These are phyloP conservation scores for Sarocladium kiliense DNA, from an alignment of 2,329 filamentous ascomycete species.

Conservation along the genomic window DNA sequence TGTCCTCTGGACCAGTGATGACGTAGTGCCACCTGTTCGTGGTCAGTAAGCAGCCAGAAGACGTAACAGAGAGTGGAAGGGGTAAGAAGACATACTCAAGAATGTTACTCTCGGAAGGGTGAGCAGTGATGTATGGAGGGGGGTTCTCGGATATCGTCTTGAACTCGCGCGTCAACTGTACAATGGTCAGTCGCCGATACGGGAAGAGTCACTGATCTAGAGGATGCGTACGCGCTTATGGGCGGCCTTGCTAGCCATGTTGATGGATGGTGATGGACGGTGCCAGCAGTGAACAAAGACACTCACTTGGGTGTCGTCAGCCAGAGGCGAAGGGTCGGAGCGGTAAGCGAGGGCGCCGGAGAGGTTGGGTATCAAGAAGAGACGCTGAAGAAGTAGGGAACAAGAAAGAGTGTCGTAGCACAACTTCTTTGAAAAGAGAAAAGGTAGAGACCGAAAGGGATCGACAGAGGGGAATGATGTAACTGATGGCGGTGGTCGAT, in stretches of 20 bases:
- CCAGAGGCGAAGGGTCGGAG: not conserved
- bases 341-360: not conserved
- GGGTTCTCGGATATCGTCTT: constrained; percentile 66
- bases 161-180: constrained; percentile 56
- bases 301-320: not conserved
- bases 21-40: constrained; percentile 79
- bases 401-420: not conserved
- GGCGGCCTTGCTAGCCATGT: constrained; percentile 68
- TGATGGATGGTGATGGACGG: not conserved
- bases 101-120: constrained; percentile 87
- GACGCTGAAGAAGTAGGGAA: not conserved
- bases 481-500: not conserved
- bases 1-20: constrained; percentile 88
- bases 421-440: not conserved
- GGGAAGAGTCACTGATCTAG: not conserved
- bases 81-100: constrained; percentile 59
- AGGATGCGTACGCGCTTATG: constrained; percentile 58
- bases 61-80: not conserved
- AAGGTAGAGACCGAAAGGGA: not conserved
- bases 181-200: not conserved
- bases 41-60: not conserved
- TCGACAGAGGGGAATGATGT: not conserved
- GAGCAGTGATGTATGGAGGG: constrained; percentile 81
- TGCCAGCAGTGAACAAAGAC: not conserved
- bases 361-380: not conserved